Conservation (phyloP, 2,329 filamentous ascomycete genomes). For the Penicillium italicum region DNA sequence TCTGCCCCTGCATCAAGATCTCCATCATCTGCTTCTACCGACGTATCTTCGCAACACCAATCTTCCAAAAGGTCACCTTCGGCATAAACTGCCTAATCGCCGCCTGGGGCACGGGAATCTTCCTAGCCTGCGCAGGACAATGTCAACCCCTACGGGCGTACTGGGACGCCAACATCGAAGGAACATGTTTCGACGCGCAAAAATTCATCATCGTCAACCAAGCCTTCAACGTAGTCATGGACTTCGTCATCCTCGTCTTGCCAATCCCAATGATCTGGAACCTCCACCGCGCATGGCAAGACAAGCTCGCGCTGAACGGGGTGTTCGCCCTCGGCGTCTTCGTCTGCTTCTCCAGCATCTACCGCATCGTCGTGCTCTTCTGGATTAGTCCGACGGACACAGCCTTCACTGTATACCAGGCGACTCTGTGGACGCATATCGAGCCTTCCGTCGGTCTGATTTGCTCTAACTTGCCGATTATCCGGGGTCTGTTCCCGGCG, state of each 20-base stretch:
- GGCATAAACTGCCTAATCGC: constrained; percentile 29
- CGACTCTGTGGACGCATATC: constrained; percentile 36
- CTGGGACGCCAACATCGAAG: constrained; percentile 29
- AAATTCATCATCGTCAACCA: constrained; percentile 35
- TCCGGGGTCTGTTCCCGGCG: constrained; percentile 33
- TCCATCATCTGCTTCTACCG: constrained; percentile 38
- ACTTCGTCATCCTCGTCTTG: constrained; percentile 32
- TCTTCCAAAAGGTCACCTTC: constrained; percentile 27
- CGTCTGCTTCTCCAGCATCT: constrained; percentile 37
- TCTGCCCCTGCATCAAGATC: constrained; percentile 33
- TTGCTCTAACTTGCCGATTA: constrained; percentile 35
- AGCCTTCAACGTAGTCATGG: constrained; percentile 33
- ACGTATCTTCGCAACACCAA: constrained; percentile 30
- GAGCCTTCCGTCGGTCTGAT: constrained; percentile 36
- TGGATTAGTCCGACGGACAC: constrained; percentile 29
- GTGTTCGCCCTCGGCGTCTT: constrained; percentile 33
- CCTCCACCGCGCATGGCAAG: constrained; percentile 34
- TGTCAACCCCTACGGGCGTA: constrained; percentile 31
- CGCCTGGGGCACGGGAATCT: constrained; percentile 29
- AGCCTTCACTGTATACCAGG: constrained; percentile 35
- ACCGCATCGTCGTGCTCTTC: constrained; percentile 36
- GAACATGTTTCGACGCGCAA: constrained; percentile 28
- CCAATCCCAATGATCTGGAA: constrained; percentile 37
- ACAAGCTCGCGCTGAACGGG: constrained; percentile 34
- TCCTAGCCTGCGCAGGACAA: constrained; percentile 33